These are phyloP conservation scores for Alloteropsis semialata DNA, from an alignment of 176 grass and related monocot genomes.

Conservation along the genomic window DNA sequence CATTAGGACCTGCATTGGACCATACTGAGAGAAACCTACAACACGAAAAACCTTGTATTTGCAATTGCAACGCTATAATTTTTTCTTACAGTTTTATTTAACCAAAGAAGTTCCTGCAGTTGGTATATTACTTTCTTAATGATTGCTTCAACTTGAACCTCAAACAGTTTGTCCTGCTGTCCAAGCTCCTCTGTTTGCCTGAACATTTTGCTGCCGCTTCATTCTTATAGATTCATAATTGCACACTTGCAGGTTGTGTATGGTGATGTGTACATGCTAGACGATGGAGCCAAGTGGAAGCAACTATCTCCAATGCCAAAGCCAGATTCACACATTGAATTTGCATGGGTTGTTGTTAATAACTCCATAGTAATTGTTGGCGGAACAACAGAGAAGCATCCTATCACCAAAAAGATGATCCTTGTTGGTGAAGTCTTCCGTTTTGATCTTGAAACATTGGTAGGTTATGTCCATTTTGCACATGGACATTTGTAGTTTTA, in stretches of 20 bases:
- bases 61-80: too few species aligned
- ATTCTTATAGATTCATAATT: neutral
- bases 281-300: conserved; percentile 59
- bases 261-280: conserved; percentile 74
- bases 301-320: conserved; percentile 74
- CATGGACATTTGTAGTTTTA: neutral
- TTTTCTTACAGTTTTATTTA: neutral
- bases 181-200: neutral
- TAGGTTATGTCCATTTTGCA: conserved; percentile 22
- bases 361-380: conserved; percentile 79
- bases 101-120: neutral
- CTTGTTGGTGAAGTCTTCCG: conserved; percentile 85
- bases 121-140: neutral
- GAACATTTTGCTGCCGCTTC: neutral
- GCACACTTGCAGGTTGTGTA: conserved; percentile 61
- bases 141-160: neutral
- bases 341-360: conserved; percentile 70
- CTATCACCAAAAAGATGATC: conserved; percentile 89
- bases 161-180: neutral
- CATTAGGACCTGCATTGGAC: neutral
- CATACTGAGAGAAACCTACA: neutral
- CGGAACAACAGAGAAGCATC: conserved; percentile 86
- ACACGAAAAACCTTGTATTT: neutral
- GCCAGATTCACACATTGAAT: conserved; percentile 87
- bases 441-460: conserved; percentile 68